phyloP scores from a whole-genome alignment of 1,284 basidiomycete genomes.

The Cystobasidiaceae sp. region DNA sequence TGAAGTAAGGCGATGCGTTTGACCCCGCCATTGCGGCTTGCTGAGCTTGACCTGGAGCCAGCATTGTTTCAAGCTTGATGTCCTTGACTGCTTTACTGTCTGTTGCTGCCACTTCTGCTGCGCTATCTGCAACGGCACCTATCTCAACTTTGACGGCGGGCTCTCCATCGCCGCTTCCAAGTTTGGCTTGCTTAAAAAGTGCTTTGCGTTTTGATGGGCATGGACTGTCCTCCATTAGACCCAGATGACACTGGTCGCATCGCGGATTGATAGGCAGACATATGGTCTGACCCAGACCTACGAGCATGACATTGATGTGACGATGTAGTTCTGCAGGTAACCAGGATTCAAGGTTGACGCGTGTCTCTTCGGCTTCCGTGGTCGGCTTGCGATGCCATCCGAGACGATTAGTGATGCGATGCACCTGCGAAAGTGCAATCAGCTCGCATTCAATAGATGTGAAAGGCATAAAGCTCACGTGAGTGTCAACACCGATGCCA shows the following conservation, averaged over 20 bases:
- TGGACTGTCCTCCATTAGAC: slow-evolving; percentile 43
- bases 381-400: slow-evolving; percentile 84
- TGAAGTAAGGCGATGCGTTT: slow-evolving; percentile 8
- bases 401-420: slow-evolving; percentile 85
- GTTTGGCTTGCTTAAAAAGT: slow-evolving; percentile 27
- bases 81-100: slow-evolving; percentile 17
- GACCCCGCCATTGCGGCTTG: background rate
- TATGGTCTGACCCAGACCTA: slow-evolving; percentile 87
- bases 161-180: slow-evolving; percentile 24
- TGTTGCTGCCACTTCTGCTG: slow-evolving; percentile 8
- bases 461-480: slow-evolving; percentile 15
- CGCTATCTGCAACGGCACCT: slow-evolving; percentile 3
- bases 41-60: background rate
- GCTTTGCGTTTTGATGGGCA: slow-evolving; percentile 47
- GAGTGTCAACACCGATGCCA: slow-evolving; percentile 85
- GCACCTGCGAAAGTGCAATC: slow-evolving; percentile 65
- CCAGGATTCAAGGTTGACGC: slow-evolving; percentile 85
- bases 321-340: slow-evolving; percentile 70
- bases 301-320: slow-evolving; percentile 80
- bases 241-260: slow-evolving; percentile 65
- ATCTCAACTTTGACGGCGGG: background rate
- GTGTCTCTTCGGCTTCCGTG: slow-evolving; percentile 78
- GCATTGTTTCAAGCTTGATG: slow-evolving; percentile 12
- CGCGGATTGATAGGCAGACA: slow-evolving; percentile 77
- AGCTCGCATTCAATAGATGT: background rate